Evolutionary conservation across 2,329 filamentous ascomycete species (phyloP), one percentile per base, ranked within the genome.

Genomic region (Monilinia laxa): DNA sequence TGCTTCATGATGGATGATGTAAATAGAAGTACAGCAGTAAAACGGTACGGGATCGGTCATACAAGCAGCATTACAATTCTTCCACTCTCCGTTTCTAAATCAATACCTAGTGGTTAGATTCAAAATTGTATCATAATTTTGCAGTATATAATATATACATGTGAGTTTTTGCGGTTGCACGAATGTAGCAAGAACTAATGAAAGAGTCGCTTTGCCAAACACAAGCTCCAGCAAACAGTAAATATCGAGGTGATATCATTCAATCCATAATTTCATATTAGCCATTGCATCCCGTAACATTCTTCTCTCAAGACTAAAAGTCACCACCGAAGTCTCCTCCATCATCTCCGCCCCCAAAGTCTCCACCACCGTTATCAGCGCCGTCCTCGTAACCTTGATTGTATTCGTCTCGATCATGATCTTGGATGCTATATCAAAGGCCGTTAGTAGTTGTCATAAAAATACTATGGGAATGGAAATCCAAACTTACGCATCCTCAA

Each of bases 391-490:
- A 81, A 28, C 82, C 83, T 23, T 85, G 76, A 25, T 83, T 72
- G 71, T 87, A 89, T 40, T 85, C 84, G 6, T 86, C 81, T 68
- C 89, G 79, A 71, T 90, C 78, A 57, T 83, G 76, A 68, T 88
- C 85, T 66, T 90, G 79, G 62, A 93, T 82, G 1, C 65, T 66
- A 14, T 18, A 40, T 66, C 10, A 18, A 52, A 38, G 23, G 40
- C 38, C 42, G 42, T 62, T 18, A 62, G 58, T 51, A 38, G 18
- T 28, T 45, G 16, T 28, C n/a, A 16, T 51, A 18, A 42, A 14
- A 5, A 63, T 42, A 5, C 14, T 11, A 55, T 18, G 16, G 11
- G 4, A 38, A 31, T 40, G 2, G 4, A n/a, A 23, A 47, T 5
- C 23, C 25, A 40, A 62, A 51, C 65, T 56, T 66, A 66, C 65